Conservation (phyloP, 306 rosid genomes). For the Sphenostylis stenocarpa region DNA sequence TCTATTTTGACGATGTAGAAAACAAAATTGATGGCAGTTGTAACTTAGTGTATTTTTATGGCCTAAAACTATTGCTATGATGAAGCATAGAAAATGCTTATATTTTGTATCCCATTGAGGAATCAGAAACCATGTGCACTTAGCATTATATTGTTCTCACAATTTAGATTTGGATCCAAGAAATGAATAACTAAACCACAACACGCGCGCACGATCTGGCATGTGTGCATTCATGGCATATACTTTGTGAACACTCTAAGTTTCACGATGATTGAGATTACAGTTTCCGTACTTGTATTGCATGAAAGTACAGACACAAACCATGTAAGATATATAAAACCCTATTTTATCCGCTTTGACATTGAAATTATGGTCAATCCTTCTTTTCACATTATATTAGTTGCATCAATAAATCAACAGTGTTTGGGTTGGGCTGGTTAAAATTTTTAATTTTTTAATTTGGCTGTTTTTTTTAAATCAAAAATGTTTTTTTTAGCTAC, state of each 20-base stretch:
- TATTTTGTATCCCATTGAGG: constrained; percentile 29
- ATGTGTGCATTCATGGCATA: constrained; percentile 35
- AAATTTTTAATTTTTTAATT: too few relatives aligned
- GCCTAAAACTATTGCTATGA: not conserved
- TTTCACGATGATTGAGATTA: constrained; percentile 21
- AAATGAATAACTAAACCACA: constrained; percentile 17
- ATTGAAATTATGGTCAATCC: constrained; percentile 24
- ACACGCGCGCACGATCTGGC: constrained; percentile 43
- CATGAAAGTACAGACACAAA: constrained; percentile 34
- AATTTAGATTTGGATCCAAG: constrained; percentile 28
- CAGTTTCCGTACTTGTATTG: constrained; percentile 38
- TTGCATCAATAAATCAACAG: not conserved
- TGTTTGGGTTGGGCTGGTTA: too few relatives aligned
- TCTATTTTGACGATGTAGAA: too few relatives aligned
- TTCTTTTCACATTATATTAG: too few relatives aligned
- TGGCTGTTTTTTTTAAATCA: too few relatives aligned
- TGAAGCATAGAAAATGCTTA: not conserved
- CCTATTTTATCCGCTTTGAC: constrained; percentile 24
- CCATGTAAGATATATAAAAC: not conserved
- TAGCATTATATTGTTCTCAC: constrained; percentile 13
- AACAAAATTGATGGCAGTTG: not conserved
- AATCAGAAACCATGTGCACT: constrained; percentile 38
- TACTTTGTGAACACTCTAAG: constrained; percentile 23
- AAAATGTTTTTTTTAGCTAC: too few relatives aligned
- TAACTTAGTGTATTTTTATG: not conserved